phyloP scores from a whole-genome alignment of 208 protist species.

The Cochliopodium minus region DNA sequence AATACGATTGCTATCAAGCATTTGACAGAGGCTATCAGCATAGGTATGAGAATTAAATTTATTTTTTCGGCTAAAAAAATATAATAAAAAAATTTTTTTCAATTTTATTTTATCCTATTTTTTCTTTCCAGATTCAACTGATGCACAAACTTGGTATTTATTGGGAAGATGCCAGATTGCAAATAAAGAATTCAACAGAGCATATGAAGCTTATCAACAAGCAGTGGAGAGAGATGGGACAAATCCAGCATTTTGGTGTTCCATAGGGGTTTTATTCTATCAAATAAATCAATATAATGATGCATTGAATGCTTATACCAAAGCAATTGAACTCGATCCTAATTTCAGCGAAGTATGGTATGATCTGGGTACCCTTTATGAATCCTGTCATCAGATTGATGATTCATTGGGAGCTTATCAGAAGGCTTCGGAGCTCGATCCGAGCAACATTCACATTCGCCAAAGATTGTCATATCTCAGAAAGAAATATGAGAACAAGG shows the following conservation, averaged over 20 bases:
- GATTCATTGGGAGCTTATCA: constrained; percentile 44
- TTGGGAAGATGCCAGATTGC: constrained; percentile 43
- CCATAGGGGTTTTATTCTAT: constrained; percentile 48
- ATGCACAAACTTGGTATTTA: constrained; percentile 46
- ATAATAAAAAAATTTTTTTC: not conserved
- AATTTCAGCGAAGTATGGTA: constrained; percentile 41
- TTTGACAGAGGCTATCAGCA: constrained; percentile 25
- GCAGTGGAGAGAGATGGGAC: constrained; percentile 34
- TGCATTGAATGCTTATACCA: constrained; percentile 42
- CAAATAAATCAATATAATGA: constrained; percentile 40
- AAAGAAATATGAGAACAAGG: constrained; percentile 1
- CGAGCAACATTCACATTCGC: constrained; percentile 32
- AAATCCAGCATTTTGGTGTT: constrained; percentile 51
- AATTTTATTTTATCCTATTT: too few species aligned
- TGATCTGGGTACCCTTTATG: constrained; percentile 45
- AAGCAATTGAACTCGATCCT: constrained; percentile 41
- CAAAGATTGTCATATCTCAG: constrained; percentile 18
- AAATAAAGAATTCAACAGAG: constrained; percentile 36
- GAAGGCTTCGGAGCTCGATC: constrained; percentile 32
- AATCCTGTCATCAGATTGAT: constrained; percentile 32
- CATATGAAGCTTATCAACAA: constrained; percentile 47
- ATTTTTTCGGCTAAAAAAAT: not conserved
- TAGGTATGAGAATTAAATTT: not conserved
- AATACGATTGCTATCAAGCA: constrained; percentile 25
- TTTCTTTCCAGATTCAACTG: constrained; percentile 21